Conservation (phyloP, 2,329 filamentous ascomycete genomes). For the Arthrobotrys conoides region DNA sequence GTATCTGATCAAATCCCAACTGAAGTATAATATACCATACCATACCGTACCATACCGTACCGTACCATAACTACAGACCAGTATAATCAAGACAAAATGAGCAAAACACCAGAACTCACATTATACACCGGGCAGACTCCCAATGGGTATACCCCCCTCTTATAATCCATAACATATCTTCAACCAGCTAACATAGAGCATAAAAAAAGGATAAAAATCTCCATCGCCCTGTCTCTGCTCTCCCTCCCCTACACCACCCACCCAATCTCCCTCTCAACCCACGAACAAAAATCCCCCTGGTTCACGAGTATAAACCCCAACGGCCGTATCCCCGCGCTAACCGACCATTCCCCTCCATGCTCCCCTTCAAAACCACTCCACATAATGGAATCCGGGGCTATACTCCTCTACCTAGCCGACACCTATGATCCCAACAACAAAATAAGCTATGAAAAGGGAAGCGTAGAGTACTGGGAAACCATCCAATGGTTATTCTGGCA, state of each 20-base stretch:
- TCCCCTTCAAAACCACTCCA: conserved; percentile 80
- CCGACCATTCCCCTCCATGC: conserved; percentile 75
- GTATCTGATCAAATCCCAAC: too few relatives aligned
- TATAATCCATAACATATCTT: not conserved
- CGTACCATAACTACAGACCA: not conserved
- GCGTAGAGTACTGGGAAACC: conserved; percentile 82
- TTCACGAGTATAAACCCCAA: conserved; percentile 94
- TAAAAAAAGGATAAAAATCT: conserved; percentile 78
- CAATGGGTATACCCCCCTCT: conserved; percentile 73
- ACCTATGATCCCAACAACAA: conserved; percentile 86
- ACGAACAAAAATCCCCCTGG: conserved; percentile 87
- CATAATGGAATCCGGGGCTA: conserved; percentile 86
- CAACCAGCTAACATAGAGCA: too few relatives aligned
- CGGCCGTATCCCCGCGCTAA: conserved; percentile 88
- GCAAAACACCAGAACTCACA: conserved; percentile 75
- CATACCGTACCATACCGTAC: too few relatives aligned
- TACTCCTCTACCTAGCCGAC: conserved; percentile 86
- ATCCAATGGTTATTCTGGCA: conserved; percentile 85
- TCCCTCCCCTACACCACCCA: conserved; percentile 72
- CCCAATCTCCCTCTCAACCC: conserved; percentile 78
- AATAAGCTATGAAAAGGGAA: conserved; percentile 81
- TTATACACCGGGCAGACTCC: conserved; percentile 87
- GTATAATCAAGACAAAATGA: conserved; percentile 47
- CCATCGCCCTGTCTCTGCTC: conserved; percentile 79
- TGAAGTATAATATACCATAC: too few relatives aligned